Conservation (phyloP, 2,329 filamentous ascomycete genomes). For the Myriangium duriaei region DNA sequence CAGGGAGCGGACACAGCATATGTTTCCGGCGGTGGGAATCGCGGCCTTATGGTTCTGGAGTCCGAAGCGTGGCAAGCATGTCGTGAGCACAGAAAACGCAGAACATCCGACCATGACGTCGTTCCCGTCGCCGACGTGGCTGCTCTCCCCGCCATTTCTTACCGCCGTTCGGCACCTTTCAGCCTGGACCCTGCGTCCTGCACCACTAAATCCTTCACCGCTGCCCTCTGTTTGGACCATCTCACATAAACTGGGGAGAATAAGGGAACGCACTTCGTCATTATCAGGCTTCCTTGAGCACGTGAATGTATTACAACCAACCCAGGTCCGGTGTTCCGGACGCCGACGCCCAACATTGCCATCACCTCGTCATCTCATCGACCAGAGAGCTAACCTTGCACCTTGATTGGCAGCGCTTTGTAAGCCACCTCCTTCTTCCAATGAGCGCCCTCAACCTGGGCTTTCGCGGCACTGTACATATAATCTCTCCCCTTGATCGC, state of each 20-base stretch:
- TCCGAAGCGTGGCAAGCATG: too few relatives aligned
- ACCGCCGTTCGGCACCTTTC: background rate
- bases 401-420: conserved; percentile 10
- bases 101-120: background rate
- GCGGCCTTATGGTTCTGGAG: background rate
- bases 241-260: too few relatives aligned
- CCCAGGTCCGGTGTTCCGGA: too few relatives aligned
- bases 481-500: conserved; percentile 27
- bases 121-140: background rate
- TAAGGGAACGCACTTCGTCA: too few relatives aligned
- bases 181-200: background rate
- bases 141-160: background rate
- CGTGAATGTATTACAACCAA: too few relatives aligned
- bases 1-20: background rate
- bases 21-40: background rate
- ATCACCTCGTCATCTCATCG: too few relatives aligned
- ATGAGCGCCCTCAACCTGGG: conserved; percentile 15
- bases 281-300: too few relatives aligned
- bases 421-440: conserved; percentile 16
- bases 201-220: too few relatives aligned
- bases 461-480: conserved; percentile 18
- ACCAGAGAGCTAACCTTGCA: too few relatives aligned
- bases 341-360: too few relatives aligned
- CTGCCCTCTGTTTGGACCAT: too few relatives aligned
- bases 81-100: too few relatives aligned